Conservation (phyloP, 495 filamentous ascomycete species). For the Aspergillus egyptiacus region DNA sequence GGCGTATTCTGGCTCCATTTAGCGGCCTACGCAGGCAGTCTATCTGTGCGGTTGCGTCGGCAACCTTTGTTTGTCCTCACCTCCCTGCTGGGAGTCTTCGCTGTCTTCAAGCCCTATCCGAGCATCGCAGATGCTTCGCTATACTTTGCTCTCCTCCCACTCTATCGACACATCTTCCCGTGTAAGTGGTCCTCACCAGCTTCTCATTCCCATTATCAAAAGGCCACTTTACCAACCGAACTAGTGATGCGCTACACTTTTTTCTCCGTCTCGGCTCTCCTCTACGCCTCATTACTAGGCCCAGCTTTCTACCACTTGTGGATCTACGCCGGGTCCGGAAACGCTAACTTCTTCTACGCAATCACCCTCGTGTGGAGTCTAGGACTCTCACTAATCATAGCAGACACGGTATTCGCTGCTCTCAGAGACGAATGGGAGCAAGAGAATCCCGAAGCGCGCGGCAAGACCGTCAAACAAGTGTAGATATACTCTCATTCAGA, state of each 20-base stretch:
- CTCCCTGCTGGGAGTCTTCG: constrained; percentile 76
- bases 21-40: constrained; percentile 74
- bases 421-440: constrained; percentile 92
- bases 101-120: constrained; percentile 94
- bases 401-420: constrained; percentile 80
- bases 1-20: constrained; percentile 97
- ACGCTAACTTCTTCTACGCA: constrained; percentile 99
- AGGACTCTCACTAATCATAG: constrained; percentile 72
- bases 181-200: constrained; percentile 40
- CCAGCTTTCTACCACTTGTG: constrained; percentile 96
- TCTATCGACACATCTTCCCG: constrained; percentile 94
- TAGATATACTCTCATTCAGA: constrained; percentile 30
- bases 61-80: constrained; percentile 84
- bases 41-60: constrained; percentile 69
- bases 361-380: constrained; percentile 97
- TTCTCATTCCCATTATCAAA: not conserved
- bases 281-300: constrained; percentile 83
- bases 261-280: constrained; percentile 68
- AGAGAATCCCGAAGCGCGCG: constrained; percentile 81
- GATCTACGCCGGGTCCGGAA: constrained; percentile 97
- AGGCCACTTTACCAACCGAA: constrained; percentile 14
- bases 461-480: constrained; percentile 81
- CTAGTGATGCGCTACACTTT: constrained; percentile 91
- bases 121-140: constrained; percentile 81
- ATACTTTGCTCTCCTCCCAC: constrained; percentile 72